Percentiles rank a stretch among this genome's conserved stretches.
Evolutionary conservation across 106 monocot genomes (phyloP).

Genomic region (Alisma plantagoaquatica): DNA sequence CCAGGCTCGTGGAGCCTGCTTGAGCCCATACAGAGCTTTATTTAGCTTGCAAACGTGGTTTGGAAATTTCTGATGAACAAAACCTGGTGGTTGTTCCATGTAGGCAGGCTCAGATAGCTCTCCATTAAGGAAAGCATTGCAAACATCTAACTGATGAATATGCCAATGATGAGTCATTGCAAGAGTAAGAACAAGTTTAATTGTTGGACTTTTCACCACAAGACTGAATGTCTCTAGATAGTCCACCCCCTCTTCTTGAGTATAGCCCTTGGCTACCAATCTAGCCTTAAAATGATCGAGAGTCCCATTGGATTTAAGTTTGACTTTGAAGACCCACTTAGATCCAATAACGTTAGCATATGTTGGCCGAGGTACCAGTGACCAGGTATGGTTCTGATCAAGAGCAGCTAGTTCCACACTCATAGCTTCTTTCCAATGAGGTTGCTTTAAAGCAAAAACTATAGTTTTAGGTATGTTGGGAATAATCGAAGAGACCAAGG

Average conservation of each 20-base stretch:
- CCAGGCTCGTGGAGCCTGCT: no score
- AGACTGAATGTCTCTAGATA: not conserved
- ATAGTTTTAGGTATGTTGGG: not conserved
- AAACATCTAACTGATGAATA: not conserved
- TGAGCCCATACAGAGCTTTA: no score
- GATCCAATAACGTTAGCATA: not conserved
- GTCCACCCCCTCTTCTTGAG: not conserved
- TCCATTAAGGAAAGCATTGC: no score
- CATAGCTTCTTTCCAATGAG: not conserved
- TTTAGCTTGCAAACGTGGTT: no score
- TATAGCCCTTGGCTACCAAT: not conserved
- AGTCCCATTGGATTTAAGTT: not conserved
- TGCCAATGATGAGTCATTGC: not conserved
- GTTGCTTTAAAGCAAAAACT: not conserved
- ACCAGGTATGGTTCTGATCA: not conserved
- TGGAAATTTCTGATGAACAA: no score
- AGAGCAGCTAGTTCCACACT: not conserved
- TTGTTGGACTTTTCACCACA: not conserved
- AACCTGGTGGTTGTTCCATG: no score
- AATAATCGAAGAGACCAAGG: not conserved
- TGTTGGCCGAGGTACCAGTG: not conserved
- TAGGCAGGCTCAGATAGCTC: no score
- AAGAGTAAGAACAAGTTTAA: slow-evolving; percentile 2
- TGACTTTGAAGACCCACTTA: not conserved
- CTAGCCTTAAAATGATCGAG: not conserved